A percentile compares a stretch with the other conserved stretches of the same genome.
phyloP scores from a whole-genome alignment of 768 basidiomycete genomes.

The Dictyophora rubrovolvata region DNA sequence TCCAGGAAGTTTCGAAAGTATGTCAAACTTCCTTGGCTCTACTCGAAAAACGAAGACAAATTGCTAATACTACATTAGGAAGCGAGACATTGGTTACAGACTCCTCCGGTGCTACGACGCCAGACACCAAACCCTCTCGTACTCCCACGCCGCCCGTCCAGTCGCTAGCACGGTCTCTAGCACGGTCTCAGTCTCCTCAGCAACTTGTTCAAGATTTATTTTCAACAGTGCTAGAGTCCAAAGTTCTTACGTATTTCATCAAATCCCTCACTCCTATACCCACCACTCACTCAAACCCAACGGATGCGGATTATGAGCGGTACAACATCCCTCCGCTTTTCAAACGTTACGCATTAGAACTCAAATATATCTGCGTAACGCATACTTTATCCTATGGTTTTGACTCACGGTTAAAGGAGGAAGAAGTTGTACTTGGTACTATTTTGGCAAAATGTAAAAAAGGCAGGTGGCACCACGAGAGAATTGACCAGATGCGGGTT shows the following conservation, averaged over 20 bases:
- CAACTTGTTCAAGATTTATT: not conserved
- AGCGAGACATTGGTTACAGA: not conserved
- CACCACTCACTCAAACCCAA: not conserved
- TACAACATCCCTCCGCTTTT: conserved; percentile 27
- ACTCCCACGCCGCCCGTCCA: not conserved
- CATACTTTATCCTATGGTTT: conserved; percentile 53
- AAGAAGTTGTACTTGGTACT: conserved; percentile 65
- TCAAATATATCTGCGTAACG: conserved; percentile 59
- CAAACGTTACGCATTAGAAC: conserved; percentile 47
- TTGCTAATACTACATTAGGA: too few relatives aligned
- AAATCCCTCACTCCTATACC: not conserved
- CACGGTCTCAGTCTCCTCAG: too few relatives aligned
- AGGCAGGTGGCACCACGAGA: conserved; percentile 45
- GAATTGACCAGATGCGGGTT: conserved; percentile 52
- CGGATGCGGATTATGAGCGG: not conserved
- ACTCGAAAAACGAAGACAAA: too few relatives aligned
- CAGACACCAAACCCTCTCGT: not conserved
- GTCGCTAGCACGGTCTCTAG: too few relatives aligned
- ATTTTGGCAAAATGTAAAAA: conserved; percentile 65
- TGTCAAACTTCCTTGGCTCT: too few relatives aligned
- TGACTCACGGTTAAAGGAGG: conserved; percentile 50
- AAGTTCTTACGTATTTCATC: not conserved
- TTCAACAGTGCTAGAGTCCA: not conserved
- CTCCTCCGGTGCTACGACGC: not conserved
- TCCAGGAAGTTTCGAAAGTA: not conserved